Conservation (phyloP, 805 yeast species). For the Diddensiella transvaalensis region DNA sequence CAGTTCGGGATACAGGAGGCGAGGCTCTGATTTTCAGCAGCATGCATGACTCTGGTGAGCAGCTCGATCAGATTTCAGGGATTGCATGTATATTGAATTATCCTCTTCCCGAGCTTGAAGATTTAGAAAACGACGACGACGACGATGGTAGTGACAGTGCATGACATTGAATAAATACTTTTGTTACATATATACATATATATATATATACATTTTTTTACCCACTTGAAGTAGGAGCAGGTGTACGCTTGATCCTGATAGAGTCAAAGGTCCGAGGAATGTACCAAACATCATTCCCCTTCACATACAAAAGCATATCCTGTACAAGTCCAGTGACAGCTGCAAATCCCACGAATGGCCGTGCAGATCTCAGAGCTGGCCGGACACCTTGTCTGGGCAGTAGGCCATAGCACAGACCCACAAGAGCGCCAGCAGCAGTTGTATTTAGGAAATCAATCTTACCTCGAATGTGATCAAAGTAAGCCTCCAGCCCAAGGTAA, state of each 20-base stretch:
- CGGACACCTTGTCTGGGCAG: constrained; percentile 32
- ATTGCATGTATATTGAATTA: constrained; percentile 82
- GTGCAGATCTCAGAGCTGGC: constrained; percentile 33
- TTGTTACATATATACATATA: background rate
- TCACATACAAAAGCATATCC: constrained; percentile 53
- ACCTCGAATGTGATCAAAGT: constrained; percentile 51
- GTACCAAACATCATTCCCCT: constrained; percentile 71
- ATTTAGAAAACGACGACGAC: constrained; percentile 52
- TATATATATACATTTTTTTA: too few relatives aligned
- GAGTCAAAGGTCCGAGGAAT: constrained; percentile 23
- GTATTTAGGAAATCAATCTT: constrained; percentile 61
- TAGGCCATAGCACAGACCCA: constrained; percentile 52
- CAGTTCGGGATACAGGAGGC: constrained; percentile 76
- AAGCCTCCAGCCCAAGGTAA: constrained; percentile 60
- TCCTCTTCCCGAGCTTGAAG: constrained; percentile 66
- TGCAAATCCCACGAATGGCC: constrained; percentile 59
- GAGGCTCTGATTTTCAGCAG: constrained; percentile 77
- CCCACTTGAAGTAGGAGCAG: background rate
- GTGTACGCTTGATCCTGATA: background rate
- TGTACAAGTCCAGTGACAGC: constrained; percentile 59
- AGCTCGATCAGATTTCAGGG: constrained; percentile 84
- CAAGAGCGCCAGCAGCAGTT: constrained; percentile 48
- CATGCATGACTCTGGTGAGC: constrained; percentile 85
- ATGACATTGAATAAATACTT: constrained; percentile 2
- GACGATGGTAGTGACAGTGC: background rate